These are phyloP conservation scores for Arbutus unedo DNA, from an alignment of 148 eudicot species.

Conservation along the genomic window DNA sequence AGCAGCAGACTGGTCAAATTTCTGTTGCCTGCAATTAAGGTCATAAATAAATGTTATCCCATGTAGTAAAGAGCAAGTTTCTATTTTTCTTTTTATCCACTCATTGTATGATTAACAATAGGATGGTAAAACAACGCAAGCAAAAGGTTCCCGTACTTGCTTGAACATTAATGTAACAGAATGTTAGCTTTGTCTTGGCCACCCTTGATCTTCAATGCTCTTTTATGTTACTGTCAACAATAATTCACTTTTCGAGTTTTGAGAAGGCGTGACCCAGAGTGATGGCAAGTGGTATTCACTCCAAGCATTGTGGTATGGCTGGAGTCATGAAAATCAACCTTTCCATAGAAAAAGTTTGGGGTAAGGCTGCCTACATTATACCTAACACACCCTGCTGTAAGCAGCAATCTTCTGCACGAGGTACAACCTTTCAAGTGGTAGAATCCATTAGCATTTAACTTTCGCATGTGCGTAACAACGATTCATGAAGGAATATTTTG, in stretches of 20 bases:
- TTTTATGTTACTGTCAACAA: neutral
- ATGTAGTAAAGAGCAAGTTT: neutral
- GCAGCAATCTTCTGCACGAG: neutral
- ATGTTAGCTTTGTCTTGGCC: neutral
- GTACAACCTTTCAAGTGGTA: neutral
- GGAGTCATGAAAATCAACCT: neutral
- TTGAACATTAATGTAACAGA: neutral
- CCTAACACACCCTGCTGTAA: neutral
- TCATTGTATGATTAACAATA: neutral
- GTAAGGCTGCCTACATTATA: neutral
- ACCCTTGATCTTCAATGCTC: neutral
- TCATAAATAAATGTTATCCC: conserved; percentile 7
- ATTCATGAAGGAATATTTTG: neutral
- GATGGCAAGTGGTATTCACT: neutral
- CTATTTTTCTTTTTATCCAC: neutral
- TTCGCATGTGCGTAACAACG: neutral
- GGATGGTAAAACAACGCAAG: neutral
- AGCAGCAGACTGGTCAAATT: conserved; percentile 73
- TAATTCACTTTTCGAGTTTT: neutral
- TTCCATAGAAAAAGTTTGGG: neutral
- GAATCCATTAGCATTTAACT: neutral
- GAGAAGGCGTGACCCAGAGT: neutral
- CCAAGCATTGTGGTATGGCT: neutral
- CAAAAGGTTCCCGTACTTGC: neutral
- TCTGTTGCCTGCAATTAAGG: conserved; percentile 59